These are phyloP conservation scores for Daldinia grandis DNA, from an alignment of 495 filamentous ascomycete species.

Conservation along the genomic window DNA sequence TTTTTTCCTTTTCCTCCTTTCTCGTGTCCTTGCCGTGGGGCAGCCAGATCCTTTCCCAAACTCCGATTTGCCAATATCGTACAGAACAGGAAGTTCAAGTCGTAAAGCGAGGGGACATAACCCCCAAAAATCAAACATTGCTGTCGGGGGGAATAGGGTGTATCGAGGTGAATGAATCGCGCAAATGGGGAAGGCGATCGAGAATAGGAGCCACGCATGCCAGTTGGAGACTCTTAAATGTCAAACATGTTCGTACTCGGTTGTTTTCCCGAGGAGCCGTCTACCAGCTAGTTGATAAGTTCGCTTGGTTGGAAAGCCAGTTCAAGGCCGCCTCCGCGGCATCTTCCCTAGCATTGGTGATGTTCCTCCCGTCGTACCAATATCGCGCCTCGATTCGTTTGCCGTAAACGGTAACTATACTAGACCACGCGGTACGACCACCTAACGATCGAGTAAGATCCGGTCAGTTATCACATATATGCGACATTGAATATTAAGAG, in stretches of 20 bases:
- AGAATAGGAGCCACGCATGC: constrained; percentile 23
- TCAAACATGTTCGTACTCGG: constrained; percentile 16
- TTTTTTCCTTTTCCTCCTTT: constrained; percentile 14
- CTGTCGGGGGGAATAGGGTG: constrained; percentile 34
- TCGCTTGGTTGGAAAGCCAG: constrained; percentile 49
- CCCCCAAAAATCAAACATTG: constrained; percentile 18
- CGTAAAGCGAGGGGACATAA: constrained; percentile 31
- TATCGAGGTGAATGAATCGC: constrained; percentile 32
- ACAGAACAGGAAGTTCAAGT: constrained; percentile 43
- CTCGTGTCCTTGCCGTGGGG: constrained; percentile 43
- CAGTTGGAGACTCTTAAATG: constrained; percentile 9
- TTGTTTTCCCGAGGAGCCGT: constrained; percentile 3
- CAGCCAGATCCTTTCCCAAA: constrained; percentile 46
- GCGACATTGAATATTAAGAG: background rate
- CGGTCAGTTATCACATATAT: constrained; percentile 19
- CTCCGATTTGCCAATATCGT: constrained; percentile 46
- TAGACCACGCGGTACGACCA: constrained; percentile 91
- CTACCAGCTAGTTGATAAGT: constrained; percentile 36
- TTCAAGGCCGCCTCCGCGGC: constrained; percentile 80
- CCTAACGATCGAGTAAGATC: constrained; percentile 57
- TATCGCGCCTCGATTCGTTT: constrained; percentile 71
- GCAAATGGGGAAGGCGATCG: constrained; percentile 37
- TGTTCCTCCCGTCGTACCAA: constrained; percentile 89
- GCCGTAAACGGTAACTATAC: constrained; percentile 68
- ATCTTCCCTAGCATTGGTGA: constrained; percentile 90